Percentiles rank a stretch among this genome's conserved stretches.
Evolutionary conservation across 73 alveolate genomes (phyloP).

Genomic region (Paramecium tetraurelia): DNA sequence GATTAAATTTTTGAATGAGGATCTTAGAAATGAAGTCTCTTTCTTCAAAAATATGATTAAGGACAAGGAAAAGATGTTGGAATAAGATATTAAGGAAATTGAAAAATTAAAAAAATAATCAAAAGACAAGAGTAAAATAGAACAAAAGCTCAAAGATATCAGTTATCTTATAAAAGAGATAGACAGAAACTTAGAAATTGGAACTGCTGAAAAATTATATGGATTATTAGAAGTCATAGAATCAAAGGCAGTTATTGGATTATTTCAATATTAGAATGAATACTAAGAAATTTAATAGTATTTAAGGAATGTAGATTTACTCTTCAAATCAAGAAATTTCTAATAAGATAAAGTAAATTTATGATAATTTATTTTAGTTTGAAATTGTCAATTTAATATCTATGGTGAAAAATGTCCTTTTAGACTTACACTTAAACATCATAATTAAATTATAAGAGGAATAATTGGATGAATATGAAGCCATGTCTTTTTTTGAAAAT

Average conservation of each 20-base stretch:
- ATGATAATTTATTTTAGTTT: background rate
- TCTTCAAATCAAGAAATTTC: background rate
- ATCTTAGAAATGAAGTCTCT: background rate
- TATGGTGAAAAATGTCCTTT: background rate
- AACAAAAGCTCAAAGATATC: background rate
- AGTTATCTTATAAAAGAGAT: background rate
- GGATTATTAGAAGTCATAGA: background rate
- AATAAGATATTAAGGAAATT: slow-evolving; percentile 3
- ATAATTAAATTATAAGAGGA: background rate
- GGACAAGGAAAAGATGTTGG: slow-evolving; percentile 33
- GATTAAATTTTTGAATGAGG: background rate
- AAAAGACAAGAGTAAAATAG: background rate
- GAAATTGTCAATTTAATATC: background rate
- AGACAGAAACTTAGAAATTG: background rate
- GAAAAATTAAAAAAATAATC: background rate
- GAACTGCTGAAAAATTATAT: slow-evolving; percentile 14
- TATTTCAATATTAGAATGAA: background rate
- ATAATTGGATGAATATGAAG: background rate
- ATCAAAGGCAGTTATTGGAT: slow-evolving; percentile 29
- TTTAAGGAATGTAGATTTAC: background rate
- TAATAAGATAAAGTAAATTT: background rate
- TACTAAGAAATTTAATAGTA: background rate
- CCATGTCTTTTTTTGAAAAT: background rate
- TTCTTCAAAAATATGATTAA: background rate
- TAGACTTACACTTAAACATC: background rate